Evolutionary conservation across 441 rosid species (phyloP).

Genomic region (Hura crepitans): DNA sequence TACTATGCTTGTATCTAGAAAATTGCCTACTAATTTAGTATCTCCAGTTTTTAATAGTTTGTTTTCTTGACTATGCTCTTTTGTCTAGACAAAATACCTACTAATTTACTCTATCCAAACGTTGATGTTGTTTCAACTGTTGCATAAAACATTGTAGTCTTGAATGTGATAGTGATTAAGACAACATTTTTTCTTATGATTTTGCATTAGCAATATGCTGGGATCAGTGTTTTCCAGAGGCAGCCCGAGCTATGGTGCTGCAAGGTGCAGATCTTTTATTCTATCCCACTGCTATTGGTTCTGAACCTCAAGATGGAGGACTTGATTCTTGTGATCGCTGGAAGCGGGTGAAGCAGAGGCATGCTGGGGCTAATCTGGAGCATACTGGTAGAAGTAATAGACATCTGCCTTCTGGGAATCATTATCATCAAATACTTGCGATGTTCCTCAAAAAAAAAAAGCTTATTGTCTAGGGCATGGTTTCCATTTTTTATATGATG

Average conservation of each 20-base stretch:
- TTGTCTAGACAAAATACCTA: not conserved
- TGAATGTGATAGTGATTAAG: constrained; percentile 9
- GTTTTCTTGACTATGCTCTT: not conserved
- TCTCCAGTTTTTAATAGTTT: not conserved
- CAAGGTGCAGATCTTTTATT: constrained; percentile 83
- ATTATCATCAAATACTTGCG: not conserved
- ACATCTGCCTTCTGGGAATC: not conserved
- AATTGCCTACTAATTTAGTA: not conserved
- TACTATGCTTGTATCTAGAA: not conserved
- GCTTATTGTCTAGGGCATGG: not conserved
- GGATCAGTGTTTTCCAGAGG: constrained; percentile 97
- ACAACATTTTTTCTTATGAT: not conserved
- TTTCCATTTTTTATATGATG: not conserved
- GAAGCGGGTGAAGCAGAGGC: constrained; percentile 94
- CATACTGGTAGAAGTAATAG: constrained; percentile 7
- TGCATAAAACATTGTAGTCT: not conserved
- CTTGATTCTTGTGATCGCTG: constrained; percentile 87
- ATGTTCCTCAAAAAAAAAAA: not conserved
- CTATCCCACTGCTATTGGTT: constrained; percentile 91
- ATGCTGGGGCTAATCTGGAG: constrained; percentile 90
- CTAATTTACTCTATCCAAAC: not conserved
- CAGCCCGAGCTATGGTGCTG: constrained; percentile 84
- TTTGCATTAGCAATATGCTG: constrained; percentile 69
- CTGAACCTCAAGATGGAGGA: constrained; percentile 89
- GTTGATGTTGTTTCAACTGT: not conserved